Conservation (phyloP, 768 basidiomycete genomes). For the Kondoa malvinella region DNA sequence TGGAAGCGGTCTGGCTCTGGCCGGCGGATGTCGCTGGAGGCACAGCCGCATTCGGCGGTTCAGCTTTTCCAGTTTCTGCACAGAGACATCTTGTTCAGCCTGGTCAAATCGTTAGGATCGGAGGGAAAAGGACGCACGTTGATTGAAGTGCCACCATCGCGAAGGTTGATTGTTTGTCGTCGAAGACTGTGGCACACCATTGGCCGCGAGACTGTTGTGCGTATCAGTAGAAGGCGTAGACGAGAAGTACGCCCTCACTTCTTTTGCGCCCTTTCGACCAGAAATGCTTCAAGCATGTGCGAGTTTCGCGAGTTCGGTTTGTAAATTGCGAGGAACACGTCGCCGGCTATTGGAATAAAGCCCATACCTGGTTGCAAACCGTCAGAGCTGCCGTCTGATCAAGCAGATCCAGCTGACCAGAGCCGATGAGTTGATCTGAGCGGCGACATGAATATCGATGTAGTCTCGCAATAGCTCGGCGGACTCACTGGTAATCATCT, state of each 20-base stretch:
- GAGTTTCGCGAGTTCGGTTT: constrained; percentile 74
- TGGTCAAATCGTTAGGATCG: not conserved
- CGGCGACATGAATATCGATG: constrained; percentile 27
- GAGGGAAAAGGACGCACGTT: not conserved
- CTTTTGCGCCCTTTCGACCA: not conserved
- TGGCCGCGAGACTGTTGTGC: not conserved
- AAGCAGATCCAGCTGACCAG: too few species aligned
- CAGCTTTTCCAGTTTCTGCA: not conserved
- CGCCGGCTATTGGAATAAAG: constrained; percentile 54
- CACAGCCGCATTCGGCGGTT: too few species aligned
- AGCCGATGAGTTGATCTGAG: not conserved
- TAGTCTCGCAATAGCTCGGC: constrained; percentile 31
- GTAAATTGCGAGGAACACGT: constrained; percentile 54
- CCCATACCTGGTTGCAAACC: too few species aligned
- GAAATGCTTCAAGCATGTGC: not conserved
- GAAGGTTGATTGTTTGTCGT: too few species aligned
- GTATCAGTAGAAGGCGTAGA: too few species aligned
- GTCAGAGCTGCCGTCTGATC: too few species aligned
- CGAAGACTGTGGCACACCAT: not conserved
- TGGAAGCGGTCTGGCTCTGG: too few species aligned
- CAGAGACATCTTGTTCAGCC: not conserved
- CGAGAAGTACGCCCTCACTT: too few species aligned
- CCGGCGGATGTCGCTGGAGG: too few species aligned
- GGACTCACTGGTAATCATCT: not conserved
- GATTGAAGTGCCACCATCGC: not conserved